A percentile compares a stretch with the other conserved stretches of the same genome.
Conservation (phyloP, 345 rosid genomes). For the Dipteronia dyeriana region DNA sequence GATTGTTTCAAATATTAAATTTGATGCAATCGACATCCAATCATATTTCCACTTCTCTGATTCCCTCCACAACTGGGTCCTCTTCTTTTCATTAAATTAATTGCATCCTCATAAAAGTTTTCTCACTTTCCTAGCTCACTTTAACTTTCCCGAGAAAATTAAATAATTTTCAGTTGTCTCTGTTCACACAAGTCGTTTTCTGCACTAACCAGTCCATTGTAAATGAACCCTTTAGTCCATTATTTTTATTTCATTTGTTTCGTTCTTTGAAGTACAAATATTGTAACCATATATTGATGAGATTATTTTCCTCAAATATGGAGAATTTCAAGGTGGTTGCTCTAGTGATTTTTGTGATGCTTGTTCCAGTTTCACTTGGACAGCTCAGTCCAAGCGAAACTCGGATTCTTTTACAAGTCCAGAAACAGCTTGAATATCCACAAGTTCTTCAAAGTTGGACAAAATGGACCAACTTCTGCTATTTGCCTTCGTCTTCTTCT, state of each 20-base stretch:
- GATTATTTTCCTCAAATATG: slow-evolving; percentile 20
- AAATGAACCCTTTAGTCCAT: too few species aligned
- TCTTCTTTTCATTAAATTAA: background rate
- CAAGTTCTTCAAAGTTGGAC: slow-evolving; percentile 69
- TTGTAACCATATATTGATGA: background rate
- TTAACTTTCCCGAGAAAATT: slow-evolving; percentile 22
- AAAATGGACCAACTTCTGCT: slow-evolving; percentile 74
- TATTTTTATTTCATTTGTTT: too few species aligned
- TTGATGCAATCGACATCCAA: background rate
- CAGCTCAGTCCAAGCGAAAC: slow-evolving; percentile 61
- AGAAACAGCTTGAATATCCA: slow-evolving; percentile 70
- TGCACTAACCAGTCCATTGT: background rate
- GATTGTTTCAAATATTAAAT: background rate
- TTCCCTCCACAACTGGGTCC: background rate
- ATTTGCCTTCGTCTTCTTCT: slow-evolving; percentile 62
- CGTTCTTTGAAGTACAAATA: too few species aligned
- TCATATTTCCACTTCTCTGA: background rate
- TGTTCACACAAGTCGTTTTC: background rate
- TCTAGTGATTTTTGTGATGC: slow-evolving; percentile 26
- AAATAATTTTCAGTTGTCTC: background rate
- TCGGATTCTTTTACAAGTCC: slow-evolving; percentile 55
- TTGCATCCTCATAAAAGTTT: background rate
- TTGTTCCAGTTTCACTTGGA: slow-evolving; percentile 40
- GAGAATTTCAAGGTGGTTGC: slow-evolving; percentile 25
- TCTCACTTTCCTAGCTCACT: background rate